These are phyloP conservation scores for Eimeria praecox DNA, from an alignment of 169 alveolate species.

Conservation along the genomic window DNA sequence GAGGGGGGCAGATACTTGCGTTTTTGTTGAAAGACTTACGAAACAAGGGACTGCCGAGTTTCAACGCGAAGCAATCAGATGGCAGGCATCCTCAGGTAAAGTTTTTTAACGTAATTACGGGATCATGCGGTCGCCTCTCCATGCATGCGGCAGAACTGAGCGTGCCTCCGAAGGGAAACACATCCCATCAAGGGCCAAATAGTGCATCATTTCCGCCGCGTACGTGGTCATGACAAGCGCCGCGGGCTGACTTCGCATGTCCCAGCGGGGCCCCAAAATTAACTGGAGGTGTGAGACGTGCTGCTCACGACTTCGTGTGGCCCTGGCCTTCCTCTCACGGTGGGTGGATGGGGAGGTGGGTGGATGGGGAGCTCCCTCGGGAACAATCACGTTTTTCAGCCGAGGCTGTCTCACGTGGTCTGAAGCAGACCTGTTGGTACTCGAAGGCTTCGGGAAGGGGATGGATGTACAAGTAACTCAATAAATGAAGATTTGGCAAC, in stretches of 20 bases:
- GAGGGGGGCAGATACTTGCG: neutral
- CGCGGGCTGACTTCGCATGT: neutral
- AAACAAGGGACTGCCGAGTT: neutral
- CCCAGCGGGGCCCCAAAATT: neutral
- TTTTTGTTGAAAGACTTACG: neutral
- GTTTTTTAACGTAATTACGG: neutral
- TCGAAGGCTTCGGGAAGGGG: neutral
- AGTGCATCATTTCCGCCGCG: neutral
- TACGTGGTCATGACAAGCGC: neutral
- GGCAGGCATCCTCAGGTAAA: conserved; percentile 1
- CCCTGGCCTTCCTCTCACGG: neutral
- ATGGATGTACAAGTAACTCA: neutral
- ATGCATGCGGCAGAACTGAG: neutral
- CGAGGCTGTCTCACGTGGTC: neutral
- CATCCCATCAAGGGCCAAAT: neutral
- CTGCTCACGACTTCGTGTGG: neutral
- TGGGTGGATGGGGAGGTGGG: neutral
- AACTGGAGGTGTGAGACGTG: neutral
- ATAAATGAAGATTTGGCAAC: neutral
- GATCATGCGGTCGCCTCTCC: neutral
- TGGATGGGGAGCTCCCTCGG: neutral
- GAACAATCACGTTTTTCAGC: neutral
- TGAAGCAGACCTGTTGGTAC: neutral
- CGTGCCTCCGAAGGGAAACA: neutral
- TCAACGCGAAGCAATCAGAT: conserved; percentile 24